Conservation (phyloP, 2,329 filamentous ascomycete species). For the Hymenoscyphus scutula region DNA sequence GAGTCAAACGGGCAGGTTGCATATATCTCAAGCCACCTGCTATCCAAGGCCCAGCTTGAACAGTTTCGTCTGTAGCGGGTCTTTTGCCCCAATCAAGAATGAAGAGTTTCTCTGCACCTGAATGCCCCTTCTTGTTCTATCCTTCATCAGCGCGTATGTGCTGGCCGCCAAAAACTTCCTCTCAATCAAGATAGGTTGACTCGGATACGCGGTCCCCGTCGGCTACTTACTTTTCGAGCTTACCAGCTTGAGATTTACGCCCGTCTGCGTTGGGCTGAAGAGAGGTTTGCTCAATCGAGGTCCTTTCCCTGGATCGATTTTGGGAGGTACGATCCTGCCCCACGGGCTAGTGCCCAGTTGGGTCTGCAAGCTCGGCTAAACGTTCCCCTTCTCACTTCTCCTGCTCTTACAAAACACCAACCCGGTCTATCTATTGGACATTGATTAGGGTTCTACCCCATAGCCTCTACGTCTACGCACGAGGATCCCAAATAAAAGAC, state of each 20-base stretch:
- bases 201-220: background rate
- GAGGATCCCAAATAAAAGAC: background rate
- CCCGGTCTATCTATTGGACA: background rate
- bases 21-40: background rate
- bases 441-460: background rate
- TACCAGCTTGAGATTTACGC: background rate
- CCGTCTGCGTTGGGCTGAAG: background rate
- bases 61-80: background rate
- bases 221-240: conserved; percentile 2
- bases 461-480: background rate
- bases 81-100: background rate
- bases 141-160: background rate
- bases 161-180: background rate
- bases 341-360: background rate
- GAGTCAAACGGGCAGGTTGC: background rate
- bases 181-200: background rate
- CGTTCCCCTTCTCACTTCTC: background rate
- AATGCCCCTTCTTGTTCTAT: no score
- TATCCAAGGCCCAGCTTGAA: background rate
- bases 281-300: background rate
- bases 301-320: background rate
- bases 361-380: background rate
- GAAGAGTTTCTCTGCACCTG: background rate
- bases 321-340: background rate
- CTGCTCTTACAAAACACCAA: background rate